Evolutionary conservation across 805 yeast genomes (phyloP), one percentile per base, ranked within the genome.

Genomic region (Nakazawaea pomicola): DNA sequence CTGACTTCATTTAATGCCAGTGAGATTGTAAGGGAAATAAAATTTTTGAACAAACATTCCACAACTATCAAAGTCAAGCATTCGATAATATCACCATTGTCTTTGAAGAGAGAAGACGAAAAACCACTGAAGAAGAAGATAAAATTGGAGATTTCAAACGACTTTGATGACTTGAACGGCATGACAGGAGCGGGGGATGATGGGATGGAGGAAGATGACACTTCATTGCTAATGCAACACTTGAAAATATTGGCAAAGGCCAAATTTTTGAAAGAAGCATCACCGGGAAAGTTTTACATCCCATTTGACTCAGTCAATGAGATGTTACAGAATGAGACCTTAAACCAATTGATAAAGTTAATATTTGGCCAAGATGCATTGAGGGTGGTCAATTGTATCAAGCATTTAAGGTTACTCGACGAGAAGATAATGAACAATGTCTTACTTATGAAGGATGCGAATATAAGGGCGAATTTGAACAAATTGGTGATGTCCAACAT

Each of bases 361-460:
- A 71, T 85, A 0, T 62, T 84, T 45, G 93, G 93, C 1, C 64
- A 72, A 7, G 72, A 80, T 14, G 76, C 90, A 0, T 70, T 84
- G 41, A 72, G 96, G 40, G 68, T 93, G 2, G 62, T 91, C 45
- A 78, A 95, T 48, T 84, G 95, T 50, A 72, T 93, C 24, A 77
- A 85, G 43, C 72, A 72, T 8, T 69, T 77, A 52, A 78, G 78
- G 48, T 68, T 88, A 35, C 82, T 83, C 7, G 95, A 95, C 48
- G 99, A 93, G 54, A 90, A 91, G 54, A 68, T 81, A 15, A 74
- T 93, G 38, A 77, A 88, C 29, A 80, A 84, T 39, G 60, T 76
- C 12, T 91, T 93, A 1, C 62, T 93, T 39, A 70, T 93, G 60
- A 85, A 78, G 49, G 95, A 88, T 44, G 76, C 75, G 45, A 83